phyloP scores from a whole-genome alignment of 805 yeast species.

The Maudiozyma barnettii region DNA sequence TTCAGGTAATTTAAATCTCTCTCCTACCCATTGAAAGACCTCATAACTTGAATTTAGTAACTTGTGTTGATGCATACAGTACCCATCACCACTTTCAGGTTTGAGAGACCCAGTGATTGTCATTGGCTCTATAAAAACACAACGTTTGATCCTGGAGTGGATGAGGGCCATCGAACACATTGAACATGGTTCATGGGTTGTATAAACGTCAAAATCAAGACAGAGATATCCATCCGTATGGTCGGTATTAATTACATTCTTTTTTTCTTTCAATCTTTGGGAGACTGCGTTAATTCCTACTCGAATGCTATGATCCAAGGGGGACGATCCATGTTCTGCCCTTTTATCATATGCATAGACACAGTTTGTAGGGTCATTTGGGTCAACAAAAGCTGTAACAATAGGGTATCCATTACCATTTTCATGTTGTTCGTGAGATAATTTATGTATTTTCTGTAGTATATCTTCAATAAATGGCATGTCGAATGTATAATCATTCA shows the following conservation, averaged over 20 bases:
- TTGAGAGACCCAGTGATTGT: conserved; percentile 45
- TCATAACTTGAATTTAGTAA: conserved; percentile 83
- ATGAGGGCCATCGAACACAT: conserved; percentile 96
- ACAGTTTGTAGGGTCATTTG: conserved; percentile 32
- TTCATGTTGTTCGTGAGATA: conserved; percentile 14
- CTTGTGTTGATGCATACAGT: conserved; percentile 64
- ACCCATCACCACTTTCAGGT: conserved; percentile 51
- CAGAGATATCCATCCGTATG: conserved; percentile 49
- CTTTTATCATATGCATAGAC: conserved; percentile 36
- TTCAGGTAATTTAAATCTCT: conserved; percentile 18
- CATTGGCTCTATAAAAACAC: conserved; percentile 49
- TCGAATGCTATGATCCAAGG: conserved; percentile 70
- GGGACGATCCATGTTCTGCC: conserved; percentile 29
- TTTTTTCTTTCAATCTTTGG: conserved; percentile 14
- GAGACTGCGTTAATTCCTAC: conserved; percentile 60
- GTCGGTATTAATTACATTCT: conserved; percentile 25
- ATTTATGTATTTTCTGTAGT: conserved; percentile 21
- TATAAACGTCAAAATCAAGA: conserved; percentile 64
- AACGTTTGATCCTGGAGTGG: conserved; percentile 72
- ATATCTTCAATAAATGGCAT: conserved; percentile 33
- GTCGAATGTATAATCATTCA: conserved; percentile 47
- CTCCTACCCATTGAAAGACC: conserved; percentile 61
- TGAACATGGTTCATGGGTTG: conserved; percentile 92
- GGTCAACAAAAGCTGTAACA: conserved; percentile 57
- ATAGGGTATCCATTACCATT: conserved; percentile 33